Conservation (phyloP, 2,329 filamentous ascomycete genomes). For the Fonsecaea multimorphosa region DNA sequence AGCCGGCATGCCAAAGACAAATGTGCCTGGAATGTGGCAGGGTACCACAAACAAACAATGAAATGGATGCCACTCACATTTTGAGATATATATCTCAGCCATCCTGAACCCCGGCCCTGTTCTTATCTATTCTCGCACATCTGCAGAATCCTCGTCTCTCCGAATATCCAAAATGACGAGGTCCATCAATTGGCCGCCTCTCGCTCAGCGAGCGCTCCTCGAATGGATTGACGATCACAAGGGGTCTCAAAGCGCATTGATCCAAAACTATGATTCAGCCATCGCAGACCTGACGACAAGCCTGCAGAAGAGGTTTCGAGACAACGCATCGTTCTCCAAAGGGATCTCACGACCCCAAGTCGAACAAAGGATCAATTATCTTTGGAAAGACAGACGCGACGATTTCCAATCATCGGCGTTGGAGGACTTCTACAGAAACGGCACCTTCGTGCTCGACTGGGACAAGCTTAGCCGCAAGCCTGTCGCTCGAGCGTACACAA, state of each 20-base stretch:
- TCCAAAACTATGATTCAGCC: not conserved
- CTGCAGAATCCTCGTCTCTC: not conserved
- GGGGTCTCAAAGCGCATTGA: constrained; percentile 3
- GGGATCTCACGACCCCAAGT: not conserved
- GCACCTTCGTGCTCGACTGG: not conserved
- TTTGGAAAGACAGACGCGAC: not conserved
- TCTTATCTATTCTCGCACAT: not conserved
- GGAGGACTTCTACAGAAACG: not conserved
- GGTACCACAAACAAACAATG: not conserved
- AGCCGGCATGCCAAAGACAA: no score
- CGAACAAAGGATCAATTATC: constrained; percentile 3
- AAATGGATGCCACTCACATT: not conserved
- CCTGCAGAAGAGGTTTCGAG: not conserved
- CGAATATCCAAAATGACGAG: not conserved
- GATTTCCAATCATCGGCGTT: not conserved
- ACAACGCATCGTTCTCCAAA: not conserved
- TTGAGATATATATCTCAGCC: not conserved
- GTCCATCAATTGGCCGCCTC: constrained; percentile 1
- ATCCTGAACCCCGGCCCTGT: not conserved
- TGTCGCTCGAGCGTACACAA: not conserved
- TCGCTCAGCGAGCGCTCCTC: not conserved
- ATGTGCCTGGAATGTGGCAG: not conserved
- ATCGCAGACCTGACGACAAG: not conserved
- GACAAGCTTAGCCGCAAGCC: constrained; percentile 4
- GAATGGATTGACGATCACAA: constrained; percentile 10